Evolutionary conservation across 2,329 filamentous ascomycete species (phyloP).

Genomic region (Alternaria sp.): DNA sequence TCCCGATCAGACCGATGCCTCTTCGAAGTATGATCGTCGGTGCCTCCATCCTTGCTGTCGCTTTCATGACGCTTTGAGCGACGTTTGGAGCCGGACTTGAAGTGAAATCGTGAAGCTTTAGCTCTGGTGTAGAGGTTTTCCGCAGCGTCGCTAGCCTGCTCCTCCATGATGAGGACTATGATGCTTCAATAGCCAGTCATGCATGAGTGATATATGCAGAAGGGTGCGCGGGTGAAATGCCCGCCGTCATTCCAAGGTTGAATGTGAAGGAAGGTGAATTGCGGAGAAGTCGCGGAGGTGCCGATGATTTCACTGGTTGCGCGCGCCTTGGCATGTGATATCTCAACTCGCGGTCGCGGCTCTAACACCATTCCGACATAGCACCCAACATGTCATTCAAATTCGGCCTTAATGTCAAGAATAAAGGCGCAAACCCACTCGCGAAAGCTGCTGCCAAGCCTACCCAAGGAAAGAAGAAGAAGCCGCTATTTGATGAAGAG

Average conservation of each 20-base stretch:
- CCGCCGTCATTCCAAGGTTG: constrained; percentile 5
- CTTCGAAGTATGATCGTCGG: constrained; percentile 20
- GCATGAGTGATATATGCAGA: constrained; percentile 25
- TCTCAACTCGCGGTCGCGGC: constrained; percentile 10
- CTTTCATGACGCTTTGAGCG: constrained; percentile 32
- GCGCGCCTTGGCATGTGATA: constrained; percentile 32
- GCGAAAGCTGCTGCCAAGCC: constrained; percentile 33
- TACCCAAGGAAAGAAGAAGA: constrained; percentile 41
- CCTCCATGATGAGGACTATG: constrained; percentile 40
- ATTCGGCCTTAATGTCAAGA: constrained; percentile 68
- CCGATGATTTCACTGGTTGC: constrained; percentile 40
- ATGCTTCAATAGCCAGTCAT: constrained; percentile 19
- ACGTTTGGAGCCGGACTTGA: constrained; percentile 46
- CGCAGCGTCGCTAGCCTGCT: constrained; percentile 34
- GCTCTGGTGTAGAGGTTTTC: constrained; percentile 36
- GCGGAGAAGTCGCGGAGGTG: constrained; percentile 40
- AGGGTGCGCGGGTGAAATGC: constrained; percentile 5
- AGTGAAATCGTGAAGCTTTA: constrained; percentile 51
- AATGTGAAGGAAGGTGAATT: constrained; percentile 9
- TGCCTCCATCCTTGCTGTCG: constrained; percentile 18
- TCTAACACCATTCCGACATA: constrained; percentile 14
- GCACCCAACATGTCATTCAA: constrained; percentile 54
- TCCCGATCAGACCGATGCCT: constrained; percentile 26
- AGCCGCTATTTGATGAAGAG: constrained; percentile 63
- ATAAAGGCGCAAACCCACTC: constrained; percentile 56